A percentile compares a stretch with the other conserved stretches of the same genome.
Conservation (phyloP, 495 filamentous ascomycete genomes). For the Corynascus novoguineensis region DNA sequence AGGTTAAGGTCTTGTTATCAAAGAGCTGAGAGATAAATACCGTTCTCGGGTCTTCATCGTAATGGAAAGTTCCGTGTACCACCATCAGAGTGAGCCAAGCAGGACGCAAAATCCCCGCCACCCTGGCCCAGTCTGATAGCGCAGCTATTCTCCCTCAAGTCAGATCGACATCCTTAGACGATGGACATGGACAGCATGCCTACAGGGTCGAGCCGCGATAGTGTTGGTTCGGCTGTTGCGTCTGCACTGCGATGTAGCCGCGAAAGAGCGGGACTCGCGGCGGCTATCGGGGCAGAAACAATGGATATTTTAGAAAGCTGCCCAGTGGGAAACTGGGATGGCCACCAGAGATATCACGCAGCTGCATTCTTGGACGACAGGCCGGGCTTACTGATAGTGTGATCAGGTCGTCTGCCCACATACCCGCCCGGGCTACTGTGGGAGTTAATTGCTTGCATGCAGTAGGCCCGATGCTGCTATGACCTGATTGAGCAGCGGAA, state of each 20-base stretch:
- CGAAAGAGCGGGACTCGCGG: slow-evolving; percentile 11
- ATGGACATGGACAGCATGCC: not conserved
- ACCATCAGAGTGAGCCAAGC: too few species aligned
- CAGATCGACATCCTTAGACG: not conserved
- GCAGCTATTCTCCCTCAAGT: not conserved
- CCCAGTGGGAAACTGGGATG: not conserved
- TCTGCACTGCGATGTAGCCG: not conserved
- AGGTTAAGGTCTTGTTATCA: too few species aligned
- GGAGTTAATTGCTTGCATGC: slow-evolving; percentile 33
- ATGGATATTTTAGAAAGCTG: not conserved
- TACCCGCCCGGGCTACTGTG: slow-evolving; percentile 38
- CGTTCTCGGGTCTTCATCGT: too few species aligned
- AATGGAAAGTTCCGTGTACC: too few species aligned
- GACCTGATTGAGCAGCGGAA: not conserved
- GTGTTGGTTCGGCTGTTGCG: not conserved
- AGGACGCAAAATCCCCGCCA: too few species aligned
- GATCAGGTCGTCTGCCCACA: slow-evolving; percentile 24
- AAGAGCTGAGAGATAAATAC: too few species aligned
- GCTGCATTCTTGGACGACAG: not conserved
- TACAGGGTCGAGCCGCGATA: not conserved
- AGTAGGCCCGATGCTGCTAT: slow-evolving; percentile 12
- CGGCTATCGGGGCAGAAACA: slow-evolving; percentile 16
- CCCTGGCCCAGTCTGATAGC: too few species aligned
- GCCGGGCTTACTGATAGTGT: slow-evolving; percentile 9
- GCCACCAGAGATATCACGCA: not conserved